Evolutionary conservation across 2,329 filamentous ascomycete genomes (phyloP).

Genomic region (Monilinia polystroma): DNA sequence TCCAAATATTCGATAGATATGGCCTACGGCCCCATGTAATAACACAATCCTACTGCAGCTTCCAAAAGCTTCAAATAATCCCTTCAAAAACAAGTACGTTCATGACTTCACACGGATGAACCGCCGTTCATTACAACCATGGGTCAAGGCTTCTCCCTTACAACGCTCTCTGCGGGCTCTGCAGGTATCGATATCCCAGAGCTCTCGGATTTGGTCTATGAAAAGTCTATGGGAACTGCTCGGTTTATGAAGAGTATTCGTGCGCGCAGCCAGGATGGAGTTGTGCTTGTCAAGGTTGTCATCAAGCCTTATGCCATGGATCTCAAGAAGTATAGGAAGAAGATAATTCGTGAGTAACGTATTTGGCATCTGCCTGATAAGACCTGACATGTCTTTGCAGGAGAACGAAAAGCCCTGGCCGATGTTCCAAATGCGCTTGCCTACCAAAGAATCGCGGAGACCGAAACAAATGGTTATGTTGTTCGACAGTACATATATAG

Average conservation of each 20-base stretch:
- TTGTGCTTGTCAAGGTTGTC: conserved; percentile 91
- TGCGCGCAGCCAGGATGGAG: conserved; percentile 82
- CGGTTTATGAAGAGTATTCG: conserved; percentile 97
- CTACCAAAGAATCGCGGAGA: conserved; percentile 90
- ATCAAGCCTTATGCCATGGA: conserved; percentile 89
- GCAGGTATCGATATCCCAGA: conserved; percentile 94
- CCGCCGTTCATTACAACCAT: conserved; percentile 50
- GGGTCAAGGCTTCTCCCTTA: conserved; percentile 96
- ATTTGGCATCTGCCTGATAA: not conserved
- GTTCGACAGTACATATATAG: conserved; percentile 95
- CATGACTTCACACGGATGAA: conserved; percentile 38
- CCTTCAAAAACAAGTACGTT: conserved; percentile 16
- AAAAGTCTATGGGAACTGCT: conserved; percentile 86
- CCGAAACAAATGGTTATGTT: conserved; percentile 85
- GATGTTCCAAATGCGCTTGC: conserved; percentile 88
- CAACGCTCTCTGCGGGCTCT: conserved; percentile 85
- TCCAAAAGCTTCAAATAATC: not conserved
- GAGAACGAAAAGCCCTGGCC: conserved; percentile 74
- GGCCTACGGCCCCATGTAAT: not conserved
- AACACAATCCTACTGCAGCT: not conserved
- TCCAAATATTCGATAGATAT: not conserved
- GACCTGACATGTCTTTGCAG: conserved; percentile 45
- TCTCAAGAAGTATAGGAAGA: conserved; percentile 73
- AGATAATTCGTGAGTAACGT: conserved; percentile 64
- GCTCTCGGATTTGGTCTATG: conserved; percentile 85